Evolutionary conservation across 2,329 filamentous ascomycete species (phyloP), one percentile per base, ranked within the genome.

Genomic region (Cladosporium sp.): DNA sequence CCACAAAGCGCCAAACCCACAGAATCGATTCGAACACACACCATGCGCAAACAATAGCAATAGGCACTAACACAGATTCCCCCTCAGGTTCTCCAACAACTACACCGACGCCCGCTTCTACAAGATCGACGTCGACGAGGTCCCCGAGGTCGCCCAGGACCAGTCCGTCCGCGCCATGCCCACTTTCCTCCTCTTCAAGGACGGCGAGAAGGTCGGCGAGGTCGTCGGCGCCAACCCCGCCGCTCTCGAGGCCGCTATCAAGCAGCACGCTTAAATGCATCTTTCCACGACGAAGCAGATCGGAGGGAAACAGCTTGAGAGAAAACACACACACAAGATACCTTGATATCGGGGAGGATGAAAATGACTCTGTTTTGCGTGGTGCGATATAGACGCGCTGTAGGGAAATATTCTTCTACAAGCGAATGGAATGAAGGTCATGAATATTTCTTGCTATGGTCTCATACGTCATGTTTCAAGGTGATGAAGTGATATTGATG

Each of bases 141-240:
- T 93, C 39, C 79, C 86, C 64, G 85, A 89, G 1, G 82, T 96
- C 50, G 85, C 89, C 32, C 81, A 87, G 68, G 85, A 94, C 71
- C 85, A 94, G 62, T 84, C 84, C 63, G 83, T 97, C 73, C 85
- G 89, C 66, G 91, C 92, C 72, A 96, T 97, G 91, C 92, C 93
- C 57, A 95, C 91, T 25, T 96, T 97, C 78, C 70, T 89, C 57
- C 74, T 95, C 70, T 96, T 91, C 84, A 89, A 91, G 82, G 75
- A 86, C 65, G 91, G 89, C 64, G 73, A 90, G 73, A 88, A 89
- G 80, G 74, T 85, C 35, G 79, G 76, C 42, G 87, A 90, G 76
- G 77, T 96, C 58, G 84, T 94, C 25, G 92, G 92, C 62, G 91
- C 91, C 68, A 91, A 91, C 77, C 87, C 87, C n/a, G 73, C 75